Base-by-base conservation (phyloP, 495 filamentous ascomycete genomes). In the Terfezia claveryi region DNA sequence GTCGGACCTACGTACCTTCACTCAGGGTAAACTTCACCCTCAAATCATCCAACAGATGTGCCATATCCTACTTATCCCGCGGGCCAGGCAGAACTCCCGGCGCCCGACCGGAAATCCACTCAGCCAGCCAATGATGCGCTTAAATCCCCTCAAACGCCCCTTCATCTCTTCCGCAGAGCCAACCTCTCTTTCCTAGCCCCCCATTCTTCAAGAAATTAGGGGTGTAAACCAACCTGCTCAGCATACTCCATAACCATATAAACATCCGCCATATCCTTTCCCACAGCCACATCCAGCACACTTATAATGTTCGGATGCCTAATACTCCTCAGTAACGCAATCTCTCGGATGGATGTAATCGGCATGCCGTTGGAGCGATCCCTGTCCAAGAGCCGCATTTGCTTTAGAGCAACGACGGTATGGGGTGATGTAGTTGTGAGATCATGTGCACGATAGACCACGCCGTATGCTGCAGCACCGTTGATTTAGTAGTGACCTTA, bases 161-260 rank as follows among this genome's bases (percentile, higher is more conserved):
- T 51, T 27, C 38, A 44, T 2, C 38, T 44, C 16, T 44, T 2
- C 38, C 38, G 10, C 38, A 11, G 10, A 10, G 38, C 16, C 38
- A 11, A 11, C 38, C 16, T 44, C 38, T 44, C 16, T 16, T 44
- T 16, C 16, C 38, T 44, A 11, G 10, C 16, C 16, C 38, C 56
- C 54, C 46, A 59, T 32, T 50, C 20, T 20, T 20, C 20, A 20
- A 20, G 20, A 20, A 20, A 20, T 2, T 20, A 4, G 56, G 36
- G 36, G 37, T 52, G 55, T 55, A 50, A 32, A 72, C 71, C 62
- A 68, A 72, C 70, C 71, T 73, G 69, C 62, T 73, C 71, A 54
- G 68, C 68, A 53, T 73, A 73, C 56, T 73, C 71, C 71, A 71
- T 72, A 51, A 73, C 70, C 71, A 73, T 72, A 57, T 69, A 72